Conservation (phyloP, 805 yeast species). For the Metschnikowia gruessii region DNA sequence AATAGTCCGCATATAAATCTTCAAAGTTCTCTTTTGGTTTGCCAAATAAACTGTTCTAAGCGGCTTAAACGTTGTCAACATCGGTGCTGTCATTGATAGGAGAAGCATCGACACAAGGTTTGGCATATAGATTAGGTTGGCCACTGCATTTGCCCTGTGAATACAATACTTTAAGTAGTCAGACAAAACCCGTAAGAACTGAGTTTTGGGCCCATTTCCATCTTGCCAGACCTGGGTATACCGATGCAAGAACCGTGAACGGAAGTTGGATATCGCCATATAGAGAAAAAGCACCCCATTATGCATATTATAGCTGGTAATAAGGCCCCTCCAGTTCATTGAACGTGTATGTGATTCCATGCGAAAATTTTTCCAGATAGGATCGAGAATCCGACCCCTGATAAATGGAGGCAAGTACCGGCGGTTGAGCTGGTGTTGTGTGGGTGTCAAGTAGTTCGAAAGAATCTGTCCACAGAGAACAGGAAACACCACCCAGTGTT, state of each 20-base stretch:
- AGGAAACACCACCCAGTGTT: constrained; percentile 36
- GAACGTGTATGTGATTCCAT: constrained; percentile 26
- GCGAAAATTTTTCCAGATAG: constrained; percentile 41
- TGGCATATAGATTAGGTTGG: constrained; percentile 37
- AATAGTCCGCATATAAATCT: constrained; percentile 33
- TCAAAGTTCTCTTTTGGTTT: constrained; percentile 29
- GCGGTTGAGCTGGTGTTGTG: constrained; percentile 34
- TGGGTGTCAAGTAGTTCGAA: constrained; percentile 41
- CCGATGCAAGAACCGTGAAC: constrained; percentile 22
- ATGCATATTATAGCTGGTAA: constrained; percentile 27
- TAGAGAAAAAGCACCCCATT: constrained; percentile 23
- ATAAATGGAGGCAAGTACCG: constrained; percentile 33
- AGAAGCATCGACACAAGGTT: constrained; percentile 35
- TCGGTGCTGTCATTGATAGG: constrained; percentile 34
- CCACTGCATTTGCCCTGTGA: constrained; percentile 29
- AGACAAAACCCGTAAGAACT: neutral
- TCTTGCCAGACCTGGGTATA: constrained; percentile 20
- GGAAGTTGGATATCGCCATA: constrained; percentile 21
- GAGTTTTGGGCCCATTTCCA: neutral
- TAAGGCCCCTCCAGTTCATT: constrained; percentile 31
- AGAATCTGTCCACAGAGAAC: constrained; percentile 38
- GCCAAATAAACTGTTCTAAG: constrained; percentile 14
- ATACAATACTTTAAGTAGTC: constrained; percentile 22
- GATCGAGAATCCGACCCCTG: constrained; percentile 33
- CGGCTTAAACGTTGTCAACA: constrained; percentile 18